These are phyloP conservation scores for Colletotrichum sansevieriae DNA, from an alignment of 2,329 filamentous ascomycete genomes.

Conservation along the genomic window DNA sequence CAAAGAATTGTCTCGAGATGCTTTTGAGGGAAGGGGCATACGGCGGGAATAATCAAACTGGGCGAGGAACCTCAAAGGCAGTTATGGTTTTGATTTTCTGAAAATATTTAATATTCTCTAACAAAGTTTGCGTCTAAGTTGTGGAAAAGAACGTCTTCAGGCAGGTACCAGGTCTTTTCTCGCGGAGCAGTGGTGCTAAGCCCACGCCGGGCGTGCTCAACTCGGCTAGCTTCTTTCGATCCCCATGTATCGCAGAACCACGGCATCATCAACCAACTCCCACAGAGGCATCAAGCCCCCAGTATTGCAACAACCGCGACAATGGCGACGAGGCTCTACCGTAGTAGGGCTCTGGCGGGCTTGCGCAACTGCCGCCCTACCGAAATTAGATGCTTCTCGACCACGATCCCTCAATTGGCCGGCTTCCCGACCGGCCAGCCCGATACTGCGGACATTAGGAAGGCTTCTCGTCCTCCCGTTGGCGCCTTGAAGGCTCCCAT, in stretches of 20 bases:
- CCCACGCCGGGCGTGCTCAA: constrained; percentile 22
- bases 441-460: constrained; percentile 75
- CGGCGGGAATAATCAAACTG: too few species aligned
- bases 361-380: constrained; percentile 41
- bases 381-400: constrained; percentile 43
- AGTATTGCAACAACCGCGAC: constrained; percentile 47
- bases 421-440: constrained; percentile 50
- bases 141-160: neutral
- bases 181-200: neutral
- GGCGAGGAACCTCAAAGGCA: too few species aligned
- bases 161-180: neutral
- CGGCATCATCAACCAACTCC: constrained; percentile 42
- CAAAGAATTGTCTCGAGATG: constrained; percentile 1
- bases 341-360: constrained; percentile 65
- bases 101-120: too few species aligned
- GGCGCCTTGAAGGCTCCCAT: constrained; percentile 79
- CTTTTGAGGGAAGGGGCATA: too few species aligned
- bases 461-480: constrained; percentile 68
- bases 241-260: constrained; percentile 32
- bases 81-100: too few species aligned
- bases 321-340: constrained; percentile 73
- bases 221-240: constrained; percentile 38
- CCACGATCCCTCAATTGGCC: constrained; percentile 43
- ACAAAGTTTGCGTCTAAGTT: neutral
- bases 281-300: constrained; percentile 41